Evolutionary conservation across 2,329 filamentous ascomycete species (phyloP).

Genomic region (Sporothrix pallida): DNA sequence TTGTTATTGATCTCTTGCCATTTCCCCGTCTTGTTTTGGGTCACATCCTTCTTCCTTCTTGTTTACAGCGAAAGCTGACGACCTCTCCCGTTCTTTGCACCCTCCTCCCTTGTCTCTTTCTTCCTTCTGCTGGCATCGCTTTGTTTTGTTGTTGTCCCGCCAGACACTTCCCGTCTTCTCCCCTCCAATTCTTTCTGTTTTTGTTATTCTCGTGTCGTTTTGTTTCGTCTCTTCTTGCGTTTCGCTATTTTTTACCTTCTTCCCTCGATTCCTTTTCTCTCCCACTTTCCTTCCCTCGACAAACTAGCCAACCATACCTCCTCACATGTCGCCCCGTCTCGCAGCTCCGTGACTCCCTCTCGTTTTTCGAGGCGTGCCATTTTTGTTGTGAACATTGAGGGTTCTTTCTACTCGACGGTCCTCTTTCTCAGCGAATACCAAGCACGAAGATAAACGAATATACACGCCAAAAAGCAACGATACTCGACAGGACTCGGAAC

Average conservation of each 20-base stretch:
- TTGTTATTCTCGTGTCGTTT: conserved; percentile 25
- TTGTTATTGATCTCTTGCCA: conserved; percentile 25
- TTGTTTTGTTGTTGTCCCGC: conserved; percentile 29
- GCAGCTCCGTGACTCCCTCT: conserved; percentile 20
- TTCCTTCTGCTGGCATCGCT: conserved; percentile 11
- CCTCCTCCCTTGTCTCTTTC: conserved; percentile 6
- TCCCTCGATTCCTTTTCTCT: not conserved
- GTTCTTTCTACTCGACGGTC: not conserved
- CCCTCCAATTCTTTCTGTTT: conserved; percentile 19
- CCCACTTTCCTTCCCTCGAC: not conserved
- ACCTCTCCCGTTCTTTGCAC: not conserved
- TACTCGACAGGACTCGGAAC: not conserved
- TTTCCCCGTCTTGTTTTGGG: conserved; percentile 21
- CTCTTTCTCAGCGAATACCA: not conserved
- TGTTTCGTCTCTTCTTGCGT: not conserved
- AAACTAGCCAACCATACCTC: not conserved
- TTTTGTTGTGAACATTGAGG: conserved; percentile 14
- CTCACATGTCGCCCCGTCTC: conserved; percentile 26
- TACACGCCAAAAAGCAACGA: not conserved
- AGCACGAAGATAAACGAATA: conserved; percentile 9
- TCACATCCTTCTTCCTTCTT: conserved; percentile 32
- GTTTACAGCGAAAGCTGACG: conserved; percentile 31
- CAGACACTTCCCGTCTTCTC: conserved; percentile 20
- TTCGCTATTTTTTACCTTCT: conserved; percentile 21
- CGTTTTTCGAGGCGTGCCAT: conserved; percentile 21